Percentiles rank a stretch among this genome's conserved stretches.
These are phyloP conservation scores for Claviceps fusiformis DNA, from an alignment of 2,329 filamentous ascomycete genomes.

Conservation along the genomic window DNA sequence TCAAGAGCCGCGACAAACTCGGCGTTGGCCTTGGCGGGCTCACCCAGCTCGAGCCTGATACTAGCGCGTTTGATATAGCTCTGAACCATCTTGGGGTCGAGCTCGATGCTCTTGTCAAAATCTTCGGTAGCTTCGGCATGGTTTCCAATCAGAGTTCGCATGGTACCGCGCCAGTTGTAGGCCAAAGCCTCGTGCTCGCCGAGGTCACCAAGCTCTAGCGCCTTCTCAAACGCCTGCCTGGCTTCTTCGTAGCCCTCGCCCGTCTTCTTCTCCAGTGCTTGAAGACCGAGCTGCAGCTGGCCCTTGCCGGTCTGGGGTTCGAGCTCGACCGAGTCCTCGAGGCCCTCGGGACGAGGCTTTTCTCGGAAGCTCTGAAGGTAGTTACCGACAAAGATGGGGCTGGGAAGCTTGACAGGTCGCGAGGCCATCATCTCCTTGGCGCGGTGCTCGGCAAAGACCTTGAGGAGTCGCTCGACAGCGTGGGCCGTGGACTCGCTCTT, in stretches of 20 bases:
- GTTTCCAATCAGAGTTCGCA: conserved; percentile 83
- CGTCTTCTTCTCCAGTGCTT: conserved; percentile 72
- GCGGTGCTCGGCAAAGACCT: conserved; percentile 93
- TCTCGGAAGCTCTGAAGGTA: conserved; percentile 97
- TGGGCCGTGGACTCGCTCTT: conserved; percentile 80
- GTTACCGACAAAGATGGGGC: conserved; percentile 93
- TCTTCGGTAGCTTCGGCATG: conserved; percentile 71
- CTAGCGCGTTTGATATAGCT: conserved; percentile 98
- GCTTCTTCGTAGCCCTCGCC: conserved; percentile 87
- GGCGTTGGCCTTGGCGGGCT: conserved; percentile 71
- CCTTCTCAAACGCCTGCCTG: conserved; percentile 71
- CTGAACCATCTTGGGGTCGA: conserved; percentile 79
- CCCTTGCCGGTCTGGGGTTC: conserved; percentile 68
- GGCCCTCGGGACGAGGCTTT: conserved; percentile 62
- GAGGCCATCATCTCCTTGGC: conserved; percentile 79
- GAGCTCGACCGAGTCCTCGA: conserved; percentile 72
- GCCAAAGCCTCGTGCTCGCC: conserved; percentile 78
- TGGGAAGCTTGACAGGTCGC: conserved; percentile 77
- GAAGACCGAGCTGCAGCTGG: conserved; percentile 71
- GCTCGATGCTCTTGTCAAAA: conserved; percentile 82
- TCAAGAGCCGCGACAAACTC: conserved; percentile 79
- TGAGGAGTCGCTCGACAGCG: conserved; percentile 82
- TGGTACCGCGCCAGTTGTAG: conserved; percentile 93
- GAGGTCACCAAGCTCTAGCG: conserved; percentile 67
- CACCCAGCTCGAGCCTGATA: conserved; percentile 88